These are phyloP conservation scores for Raphanus sativus DNA, from an alignment of 345 rosid species.

Conservation along the genomic window DNA sequence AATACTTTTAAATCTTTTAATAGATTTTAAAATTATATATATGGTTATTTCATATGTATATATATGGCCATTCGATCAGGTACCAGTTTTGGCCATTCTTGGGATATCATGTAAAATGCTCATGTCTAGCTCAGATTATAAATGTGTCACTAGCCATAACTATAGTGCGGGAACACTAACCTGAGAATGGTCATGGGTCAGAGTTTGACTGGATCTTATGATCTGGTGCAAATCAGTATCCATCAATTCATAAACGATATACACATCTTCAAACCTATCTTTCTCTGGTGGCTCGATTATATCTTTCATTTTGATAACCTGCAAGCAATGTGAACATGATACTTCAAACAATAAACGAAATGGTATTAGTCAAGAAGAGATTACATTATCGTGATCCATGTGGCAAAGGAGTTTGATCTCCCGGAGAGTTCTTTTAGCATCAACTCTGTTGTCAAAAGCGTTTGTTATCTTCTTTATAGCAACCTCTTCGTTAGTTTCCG, in stretches of 20 bases:
- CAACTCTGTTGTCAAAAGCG: conserved; percentile 87
- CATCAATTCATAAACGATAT: conserved; percentile 83
- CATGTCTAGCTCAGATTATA: not conserved
- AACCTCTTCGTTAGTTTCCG: conserved; percentile 56
- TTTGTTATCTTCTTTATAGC: conserved; percentile 90
- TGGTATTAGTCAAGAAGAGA: not conserved
- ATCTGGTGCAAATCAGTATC: conserved; percentile 93
- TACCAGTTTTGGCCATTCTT: not conserved
- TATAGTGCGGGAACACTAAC: conserved; percentile 36
- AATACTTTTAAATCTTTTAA: no score
- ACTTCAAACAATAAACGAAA: conserved; percentile 9
- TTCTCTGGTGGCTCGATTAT: conserved; percentile 68
- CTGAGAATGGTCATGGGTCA: conserved; percentile 92
- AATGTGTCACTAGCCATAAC: not conserved
- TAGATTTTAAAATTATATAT: no score
- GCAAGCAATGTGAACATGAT: not conserved
- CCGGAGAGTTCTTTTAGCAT: conserved; percentile 37
- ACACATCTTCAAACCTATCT: conserved; percentile 81
- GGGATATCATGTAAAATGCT: not conserved
- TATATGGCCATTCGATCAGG: no score
- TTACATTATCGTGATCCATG: conserved; percentile 55
- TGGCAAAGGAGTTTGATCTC: conserved; percentile 70
- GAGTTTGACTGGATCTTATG: conserved; percentile 70
- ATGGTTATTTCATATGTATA: no score
- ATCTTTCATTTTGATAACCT: conserved; percentile 87